Evolutionary conservation across 2,329 filamentous ascomycete genomes (phyloP).

Genomic region (Immersiporthe knoxdaviesiana): DNA sequence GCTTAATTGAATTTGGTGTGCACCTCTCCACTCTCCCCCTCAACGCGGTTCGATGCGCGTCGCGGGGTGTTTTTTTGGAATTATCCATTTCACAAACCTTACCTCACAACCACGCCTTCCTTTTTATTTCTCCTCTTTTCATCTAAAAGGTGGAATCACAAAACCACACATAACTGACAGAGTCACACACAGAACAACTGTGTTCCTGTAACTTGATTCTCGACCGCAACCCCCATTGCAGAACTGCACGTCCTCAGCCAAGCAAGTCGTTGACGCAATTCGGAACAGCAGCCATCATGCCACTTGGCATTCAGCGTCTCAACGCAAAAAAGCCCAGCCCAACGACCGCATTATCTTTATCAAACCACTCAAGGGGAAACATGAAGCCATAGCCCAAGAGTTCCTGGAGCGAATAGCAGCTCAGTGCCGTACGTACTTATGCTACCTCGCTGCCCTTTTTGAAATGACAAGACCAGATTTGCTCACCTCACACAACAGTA

Average conservation of each 20-base stretch:
- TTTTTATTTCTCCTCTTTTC: not conserved
- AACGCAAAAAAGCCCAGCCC: constrained; percentile 76
- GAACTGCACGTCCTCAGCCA: not conserved
- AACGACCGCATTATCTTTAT: constrained; percentile 85
- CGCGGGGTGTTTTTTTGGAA: not conserved
- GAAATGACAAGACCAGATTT: not conserved
- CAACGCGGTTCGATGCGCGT: constrained; percentile 14
- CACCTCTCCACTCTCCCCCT: not conserved
- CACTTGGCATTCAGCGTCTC: constrained; percentile 75
- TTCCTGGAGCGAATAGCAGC: constrained; percentile 79
- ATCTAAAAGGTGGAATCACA: not conserved
- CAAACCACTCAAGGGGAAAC: constrained; percentile 70
- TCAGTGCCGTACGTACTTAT: constrained; percentile 64
- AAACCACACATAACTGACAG: not conserved
- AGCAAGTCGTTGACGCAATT: constrained; percentile 24
- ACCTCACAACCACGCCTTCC: not conserved
- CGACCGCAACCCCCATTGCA: not conserved
- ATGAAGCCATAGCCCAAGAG: constrained; percentile 65
- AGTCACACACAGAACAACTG: not conserved
- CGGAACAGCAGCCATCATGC: constrained; percentile 57
- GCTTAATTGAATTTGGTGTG: constrained; percentile 1
- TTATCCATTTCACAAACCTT: constrained; percentile 9
- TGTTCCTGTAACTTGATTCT: not conserved
- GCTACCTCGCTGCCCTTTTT: not conserved
- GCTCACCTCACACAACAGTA: constrained; percentile 41